phyloP scores from a whole-genome alignment of 2,329 filamentous ascomycete genomes.

The Fusarium virguliforme region DNA sequence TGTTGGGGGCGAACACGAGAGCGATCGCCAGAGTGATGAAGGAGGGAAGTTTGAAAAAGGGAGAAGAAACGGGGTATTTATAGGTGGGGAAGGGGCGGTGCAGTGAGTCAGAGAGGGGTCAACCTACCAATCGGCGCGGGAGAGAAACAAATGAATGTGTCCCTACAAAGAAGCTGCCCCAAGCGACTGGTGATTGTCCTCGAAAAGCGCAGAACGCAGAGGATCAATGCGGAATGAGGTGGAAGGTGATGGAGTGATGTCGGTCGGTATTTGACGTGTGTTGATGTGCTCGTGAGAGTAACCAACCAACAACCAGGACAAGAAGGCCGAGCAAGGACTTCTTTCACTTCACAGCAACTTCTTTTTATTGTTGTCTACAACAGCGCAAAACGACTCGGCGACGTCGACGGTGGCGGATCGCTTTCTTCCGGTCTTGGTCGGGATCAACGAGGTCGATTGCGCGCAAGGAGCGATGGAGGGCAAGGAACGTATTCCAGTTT shows the following conservation, averaged over 20 bases:
- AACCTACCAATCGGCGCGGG: slow-evolving; percentile 78
- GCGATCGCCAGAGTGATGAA: slow-evolving; percentile 42
- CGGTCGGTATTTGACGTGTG: slow-evolving; percentile 20
- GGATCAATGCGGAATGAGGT: slow-evolving; percentile 44
- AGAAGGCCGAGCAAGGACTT: slow-evolving; percentile 36
- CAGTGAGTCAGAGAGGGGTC: slow-evolving; percentile 46
- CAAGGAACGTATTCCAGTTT: slow-evolving; percentile 64
- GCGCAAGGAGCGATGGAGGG: slow-evolving; percentile 52
- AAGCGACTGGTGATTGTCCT: slow-evolving; percentile 35
- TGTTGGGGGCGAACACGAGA: slow-evolving; percentile 16
- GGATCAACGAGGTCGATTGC: slow-evolving; percentile 57
- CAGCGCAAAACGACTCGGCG: slow-evolving; percentile 56
- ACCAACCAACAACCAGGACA: slow-evolving; percentile 38
- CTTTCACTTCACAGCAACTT: slow-evolving; percentile 55
- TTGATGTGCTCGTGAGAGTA: slow-evolving; percentile 33
- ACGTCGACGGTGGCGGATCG: slow-evolving; percentile 53
- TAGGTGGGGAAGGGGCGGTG: slow-evolving; percentile 46
- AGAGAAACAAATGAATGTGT: slow-evolving; percentile 99
- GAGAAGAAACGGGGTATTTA: slow-evolving; percentile 49
- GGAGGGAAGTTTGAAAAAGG: slow-evolving; percentile 41
- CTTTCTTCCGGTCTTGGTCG: slow-evolving; percentile 56
- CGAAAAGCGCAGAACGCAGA: slow-evolving; percentile 42
- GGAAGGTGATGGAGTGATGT: slow-evolving; percentile 20
- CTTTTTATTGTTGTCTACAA: slow-evolving; percentile 59
- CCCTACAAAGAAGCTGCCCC: slow-evolving; percentile 71